Evolutionary conservation across 257 asterid genomes (phyloP).

Genomic region (Solanum corneliomulleri): DNA sequence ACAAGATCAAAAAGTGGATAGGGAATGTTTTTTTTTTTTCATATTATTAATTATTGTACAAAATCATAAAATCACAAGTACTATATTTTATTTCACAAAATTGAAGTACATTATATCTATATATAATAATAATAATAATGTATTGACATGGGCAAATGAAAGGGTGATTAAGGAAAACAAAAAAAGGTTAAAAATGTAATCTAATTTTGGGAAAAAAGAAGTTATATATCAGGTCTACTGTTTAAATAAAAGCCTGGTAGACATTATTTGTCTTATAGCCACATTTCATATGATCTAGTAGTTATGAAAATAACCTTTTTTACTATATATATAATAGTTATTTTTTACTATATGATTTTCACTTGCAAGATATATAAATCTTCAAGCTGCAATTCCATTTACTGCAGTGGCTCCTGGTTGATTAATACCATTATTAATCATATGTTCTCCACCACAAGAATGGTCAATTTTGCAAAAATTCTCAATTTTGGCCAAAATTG

Average conservation of each 20-base stretch:
- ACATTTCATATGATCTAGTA: background rate
- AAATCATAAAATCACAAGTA: background rate
- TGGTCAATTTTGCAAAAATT: background rate
- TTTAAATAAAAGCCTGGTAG: background rate
- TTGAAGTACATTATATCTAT: background rate
- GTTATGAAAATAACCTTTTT: background rate
- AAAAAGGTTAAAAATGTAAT: background rate
- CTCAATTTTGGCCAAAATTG: constrained; percentile 22
- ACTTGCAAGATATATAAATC: background rate
- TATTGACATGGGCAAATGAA: background rate
- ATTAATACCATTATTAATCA: background rate
- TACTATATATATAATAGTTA: background rate
- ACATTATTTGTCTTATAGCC: background rate
- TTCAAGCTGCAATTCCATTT: background rate
- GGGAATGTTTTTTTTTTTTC: background rate
- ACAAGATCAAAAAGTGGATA: background rate
- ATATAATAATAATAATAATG: background rate
- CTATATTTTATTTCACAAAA: background rate
- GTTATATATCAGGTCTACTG: background rate
- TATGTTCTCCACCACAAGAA: background rate
- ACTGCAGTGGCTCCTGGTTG: background rate
- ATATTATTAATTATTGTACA: background rate
- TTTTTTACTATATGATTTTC: background rate
- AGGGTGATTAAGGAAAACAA: background rate
- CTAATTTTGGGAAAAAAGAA: background rate